These are phyloP conservation scores for Aspergillus sclerotioniger DNA, from an alignment of 495 filamentous ascomycete genomes.

Conservation along the genomic window DNA sequence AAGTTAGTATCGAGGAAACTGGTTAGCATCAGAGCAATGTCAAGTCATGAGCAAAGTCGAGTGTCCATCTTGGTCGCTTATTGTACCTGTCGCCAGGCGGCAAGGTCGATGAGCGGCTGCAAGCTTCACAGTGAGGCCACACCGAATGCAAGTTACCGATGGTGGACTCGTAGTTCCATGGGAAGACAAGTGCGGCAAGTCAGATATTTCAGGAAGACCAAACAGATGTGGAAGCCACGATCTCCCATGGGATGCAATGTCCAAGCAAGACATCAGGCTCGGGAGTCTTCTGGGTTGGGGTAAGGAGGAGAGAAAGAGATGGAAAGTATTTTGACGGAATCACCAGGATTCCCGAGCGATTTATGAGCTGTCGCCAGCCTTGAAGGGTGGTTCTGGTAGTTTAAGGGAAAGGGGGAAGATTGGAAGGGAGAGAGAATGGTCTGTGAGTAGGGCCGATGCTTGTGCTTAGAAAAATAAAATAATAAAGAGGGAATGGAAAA, in stretches of 20 bases:
- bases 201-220: background rate
- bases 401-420: conserved; percentile 6
- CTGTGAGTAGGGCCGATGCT: background rate
- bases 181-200: background rate
- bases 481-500: conserved; percentile 2
- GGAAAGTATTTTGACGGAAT: background rate
- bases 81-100: conserved; percentile 1
- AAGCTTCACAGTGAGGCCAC: background rate
- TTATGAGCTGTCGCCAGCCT: background rate
- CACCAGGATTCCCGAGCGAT: background rate
- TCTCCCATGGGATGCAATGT: background rate
- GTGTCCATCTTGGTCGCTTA: background rate
- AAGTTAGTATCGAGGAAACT: background rate
- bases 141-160: background rate
- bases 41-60: background rate
- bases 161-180: background rate
- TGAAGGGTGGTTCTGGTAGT: background rate
- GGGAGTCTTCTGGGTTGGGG: background rate
- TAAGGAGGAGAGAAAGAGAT: background rate
- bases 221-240: conserved; percentile 1
- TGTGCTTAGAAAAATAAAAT: background rate
- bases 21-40: conserved; percentile 6
- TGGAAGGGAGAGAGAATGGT: conserved; percentile 1
- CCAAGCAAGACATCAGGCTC: background rate
- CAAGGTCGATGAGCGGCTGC: conserved; percentile 2